Evolutionary conservation across 2,329 filamentous ascomycete genomes (phyloP).

Genomic region (Ceratocystis harringtonii): DNA sequence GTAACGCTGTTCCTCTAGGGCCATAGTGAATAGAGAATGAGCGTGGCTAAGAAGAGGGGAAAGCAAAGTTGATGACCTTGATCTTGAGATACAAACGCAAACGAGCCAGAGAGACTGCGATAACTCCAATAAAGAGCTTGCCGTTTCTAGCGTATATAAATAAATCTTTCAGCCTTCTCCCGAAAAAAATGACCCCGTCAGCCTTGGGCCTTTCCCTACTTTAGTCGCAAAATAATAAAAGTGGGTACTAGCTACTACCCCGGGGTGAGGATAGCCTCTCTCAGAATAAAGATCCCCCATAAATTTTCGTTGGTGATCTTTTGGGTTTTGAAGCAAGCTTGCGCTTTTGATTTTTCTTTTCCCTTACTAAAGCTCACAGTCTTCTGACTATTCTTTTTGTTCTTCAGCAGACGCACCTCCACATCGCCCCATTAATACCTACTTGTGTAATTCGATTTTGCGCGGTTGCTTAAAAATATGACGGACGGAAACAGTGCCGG

Average conservation of each 20-base stretch:
- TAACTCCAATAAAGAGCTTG: background rate
- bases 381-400: background rate
- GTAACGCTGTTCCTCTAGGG: constrained; percentile 84
- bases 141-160: background rate
- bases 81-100: background rate
- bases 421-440: constrained; percentile 23
- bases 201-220: constrained; percentile 6
- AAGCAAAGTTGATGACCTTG: background rate
- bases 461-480: constrained; percentile 37
- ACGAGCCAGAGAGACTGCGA: background rate
- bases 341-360: background rate
- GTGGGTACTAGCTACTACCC: background rate
- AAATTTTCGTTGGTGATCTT: background rate
- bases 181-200: constrained; percentile 8
- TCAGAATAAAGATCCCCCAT: background rate
- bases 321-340: background rate
- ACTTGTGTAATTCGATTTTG: too few relatives aligned
- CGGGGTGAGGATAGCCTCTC: background rate
- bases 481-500: constrained; percentile 49
- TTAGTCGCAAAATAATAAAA: background rate
- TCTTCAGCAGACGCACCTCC: constrained; percentile 6
- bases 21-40: constrained; percentile 34
- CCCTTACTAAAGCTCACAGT: background rate
- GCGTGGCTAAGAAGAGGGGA: background rate
- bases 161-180: constrained; percentile 13